A percentile compares a stretch with the other conserved stretches of the same genome.
phyloP scores from a whole-genome alignment of 1,284 basidiomycete species.

The Papiliotrema laurentii region DNA sequence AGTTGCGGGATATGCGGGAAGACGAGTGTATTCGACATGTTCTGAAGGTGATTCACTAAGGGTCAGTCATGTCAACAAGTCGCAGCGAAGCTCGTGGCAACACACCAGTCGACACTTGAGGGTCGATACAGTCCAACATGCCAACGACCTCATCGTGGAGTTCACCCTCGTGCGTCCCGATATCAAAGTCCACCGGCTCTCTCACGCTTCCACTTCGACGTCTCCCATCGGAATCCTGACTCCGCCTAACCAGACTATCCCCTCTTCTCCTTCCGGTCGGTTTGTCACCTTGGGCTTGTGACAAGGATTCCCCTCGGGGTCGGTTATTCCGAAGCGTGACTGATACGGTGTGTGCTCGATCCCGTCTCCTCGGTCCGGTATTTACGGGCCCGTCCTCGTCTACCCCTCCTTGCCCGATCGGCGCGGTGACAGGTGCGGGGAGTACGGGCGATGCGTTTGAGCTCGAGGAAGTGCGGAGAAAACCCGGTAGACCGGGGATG shows the following conservation, averaged over 20 bases:
- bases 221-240: not conserved
- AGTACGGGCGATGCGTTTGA: too few species aligned
- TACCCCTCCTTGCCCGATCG: not conserved
- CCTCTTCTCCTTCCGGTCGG: not conserved
- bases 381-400: not conserved
- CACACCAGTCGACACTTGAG: slow-evolving; percentile 38
- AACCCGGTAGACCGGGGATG: not conserved
- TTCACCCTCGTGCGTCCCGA: slow-evolving; percentile 9
- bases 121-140: slow-evolving; percentile 39
- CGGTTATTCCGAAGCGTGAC: slow-evolving; percentile 5
- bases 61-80: not conserved
- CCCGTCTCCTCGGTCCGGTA: not conserved
- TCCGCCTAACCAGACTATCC: not conserved
- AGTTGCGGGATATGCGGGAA: slow-evolving; percentile 42
- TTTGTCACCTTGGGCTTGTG: not conserved
- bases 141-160: slow-evolving; percentile 41
- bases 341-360: slow-evolving; percentile 14
- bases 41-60: slow-evolving; percentile 44
- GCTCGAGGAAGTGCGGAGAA: not conserved
- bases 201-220: not conserved
- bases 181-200: slow-evolving; percentile 4
- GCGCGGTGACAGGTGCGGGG: not conserved
- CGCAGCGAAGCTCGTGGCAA: not conserved
- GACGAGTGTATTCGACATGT: slow-evolving; percentile 44
- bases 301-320: not conserved